phyloP scores from a whole-genome alignment of 148 eudicot genomes.

The Heliosperma pusillum region DNA sequence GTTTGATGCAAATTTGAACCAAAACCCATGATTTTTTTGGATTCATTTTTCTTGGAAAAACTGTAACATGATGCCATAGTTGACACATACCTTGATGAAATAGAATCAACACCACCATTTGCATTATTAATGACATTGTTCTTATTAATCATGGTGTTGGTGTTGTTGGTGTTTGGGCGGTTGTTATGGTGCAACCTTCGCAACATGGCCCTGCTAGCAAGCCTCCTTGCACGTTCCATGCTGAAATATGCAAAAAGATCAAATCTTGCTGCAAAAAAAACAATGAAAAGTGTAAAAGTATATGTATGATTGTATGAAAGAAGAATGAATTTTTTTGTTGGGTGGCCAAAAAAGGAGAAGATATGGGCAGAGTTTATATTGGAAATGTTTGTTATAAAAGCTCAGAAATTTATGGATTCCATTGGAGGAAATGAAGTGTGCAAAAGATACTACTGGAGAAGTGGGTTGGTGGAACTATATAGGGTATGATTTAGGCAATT shows the following conservation, averaged over 20 bases:
- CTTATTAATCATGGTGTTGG: conserved; percentile 3
- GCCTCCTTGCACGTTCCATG: conserved; percentile 85
- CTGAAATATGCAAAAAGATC: conserved; percentile 20
- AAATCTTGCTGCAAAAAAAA: conserved; percentile 14
- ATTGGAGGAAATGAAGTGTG: conserved; percentile 11
- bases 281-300: background rate
- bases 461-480: conserved; percentile 22
- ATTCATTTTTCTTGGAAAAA: conserved; percentile 27
- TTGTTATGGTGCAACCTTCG: conserved; percentile 49
- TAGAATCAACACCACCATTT: conserved; percentile 15
- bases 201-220: conserved; percentile 61
- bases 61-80: conserved; percentile 50
- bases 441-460: conserved; percentile 35
- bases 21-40: conserved; percentile 25
- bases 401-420: conserved; percentile 27
- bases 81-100: conserved; percentile 62
- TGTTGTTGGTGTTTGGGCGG: conserved; percentile 17
- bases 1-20: conserved; percentile 34
- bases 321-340: background rate
- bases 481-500: background rate
- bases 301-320: background rate
- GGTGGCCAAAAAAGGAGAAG: background rate
- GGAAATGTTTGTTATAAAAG: conserved; percentile 16
- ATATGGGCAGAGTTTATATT: background rate
- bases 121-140: background rate